Conservation (phyloP, 2,329 filamentous ascomycete genomes). For the Xylaria sp. region DNA sequence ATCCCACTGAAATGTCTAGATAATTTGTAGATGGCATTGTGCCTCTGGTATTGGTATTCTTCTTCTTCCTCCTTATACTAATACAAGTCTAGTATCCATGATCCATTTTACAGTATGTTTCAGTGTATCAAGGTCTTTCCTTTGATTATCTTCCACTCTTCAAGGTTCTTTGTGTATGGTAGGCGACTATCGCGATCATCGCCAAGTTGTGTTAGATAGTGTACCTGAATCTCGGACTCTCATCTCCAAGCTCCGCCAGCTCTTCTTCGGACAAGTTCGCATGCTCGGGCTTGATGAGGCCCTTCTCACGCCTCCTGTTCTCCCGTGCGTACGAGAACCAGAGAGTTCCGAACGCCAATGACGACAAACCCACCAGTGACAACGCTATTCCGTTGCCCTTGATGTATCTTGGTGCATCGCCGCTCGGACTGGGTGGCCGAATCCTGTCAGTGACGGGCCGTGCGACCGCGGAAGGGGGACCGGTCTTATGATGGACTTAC, state of each 20-base stretch:
- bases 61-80: background rate
- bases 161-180: too few relatives aligned
- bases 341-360: conserved; percentile 63
- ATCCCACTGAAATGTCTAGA: too few relatives aligned
- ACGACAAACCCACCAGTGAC: conserved; percentile 66
- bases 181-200: background rate
- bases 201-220: conserved; percentile 49
- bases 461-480: background rate
- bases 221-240: conserved; percentile 62
- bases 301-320: conserved; percentile 59
- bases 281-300: conserved; percentile 54
- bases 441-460: conserved; percentile 28
- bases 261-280: conserved; percentile 58
- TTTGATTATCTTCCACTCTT: too few relatives aligned
- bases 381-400: conserved; percentile 71
- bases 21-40: background rate
- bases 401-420: conserved; percentile 67
- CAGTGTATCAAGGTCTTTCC: background rate
- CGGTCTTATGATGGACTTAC: conserved; percentile 40
- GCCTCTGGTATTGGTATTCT: background rate
- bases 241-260: conserved; percentile 62
- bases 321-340: conserved; percentile 62
- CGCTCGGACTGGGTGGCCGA: conserved; percentile 51
- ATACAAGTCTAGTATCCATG: too few relatives aligned
- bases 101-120: background rate